These are phyloP conservation scores for Melastoma malabathricum DNA, from an alignment of 345 rosid species.

Conservation along the genomic window DNA sequence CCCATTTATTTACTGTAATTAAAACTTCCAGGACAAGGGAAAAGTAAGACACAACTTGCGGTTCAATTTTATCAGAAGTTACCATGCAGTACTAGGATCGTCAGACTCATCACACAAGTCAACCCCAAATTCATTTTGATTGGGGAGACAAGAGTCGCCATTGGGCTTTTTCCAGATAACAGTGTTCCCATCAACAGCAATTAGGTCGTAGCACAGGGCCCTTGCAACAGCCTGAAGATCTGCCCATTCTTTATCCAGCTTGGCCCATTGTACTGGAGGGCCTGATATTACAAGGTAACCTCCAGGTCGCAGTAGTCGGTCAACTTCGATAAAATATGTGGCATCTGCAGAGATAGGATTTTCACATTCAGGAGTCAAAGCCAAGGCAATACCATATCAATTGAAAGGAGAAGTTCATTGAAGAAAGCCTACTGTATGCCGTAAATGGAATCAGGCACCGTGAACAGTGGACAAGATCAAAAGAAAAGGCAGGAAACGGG, in stretches of 20 bases:
- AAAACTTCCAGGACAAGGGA: no score
- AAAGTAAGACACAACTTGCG: background rate
- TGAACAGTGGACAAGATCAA: slow-evolving; percentile 86
- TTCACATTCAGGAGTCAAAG: slow-evolving; percentile 14
- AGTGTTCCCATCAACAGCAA: slow-evolving; percentile 91
- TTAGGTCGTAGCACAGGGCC: slow-evolving; percentile 79
- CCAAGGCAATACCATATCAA: slow-evolving; percentile 6
- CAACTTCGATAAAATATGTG: slow-evolving; percentile 86
- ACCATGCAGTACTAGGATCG: slow-evolving; percentile 81
- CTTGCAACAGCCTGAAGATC: slow-evolving; percentile 96
- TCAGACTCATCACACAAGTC: slow-evolving; percentile 66
- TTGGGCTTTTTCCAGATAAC: slow-evolving; percentile 93
- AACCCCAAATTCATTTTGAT: slow-evolving; percentile 78
- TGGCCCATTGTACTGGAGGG: slow-evolving; percentile 98
- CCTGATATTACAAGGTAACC: slow-evolving; percentile 97
- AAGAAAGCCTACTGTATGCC: slow-evolving; percentile 65
- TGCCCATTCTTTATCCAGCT: slow-evolving; percentile 98
- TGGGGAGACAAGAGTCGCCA: slow-evolving; percentile 70
- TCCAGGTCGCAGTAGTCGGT: slow-evolving; percentile 81
- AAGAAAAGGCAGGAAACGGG: slow-evolving; percentile 84
- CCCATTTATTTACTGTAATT: no score
- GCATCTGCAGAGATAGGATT: slow-evolving; percentile 57
- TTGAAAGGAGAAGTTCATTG: slow-evolving; percentile 1
- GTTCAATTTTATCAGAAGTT: slow-evolving; percentile 3
- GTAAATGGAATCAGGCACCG: slow-evolving; percentile 91